Conservation (phyloP, 495 filamentous ascomycete genomes). For the Daldinia decipiens region DNA sequence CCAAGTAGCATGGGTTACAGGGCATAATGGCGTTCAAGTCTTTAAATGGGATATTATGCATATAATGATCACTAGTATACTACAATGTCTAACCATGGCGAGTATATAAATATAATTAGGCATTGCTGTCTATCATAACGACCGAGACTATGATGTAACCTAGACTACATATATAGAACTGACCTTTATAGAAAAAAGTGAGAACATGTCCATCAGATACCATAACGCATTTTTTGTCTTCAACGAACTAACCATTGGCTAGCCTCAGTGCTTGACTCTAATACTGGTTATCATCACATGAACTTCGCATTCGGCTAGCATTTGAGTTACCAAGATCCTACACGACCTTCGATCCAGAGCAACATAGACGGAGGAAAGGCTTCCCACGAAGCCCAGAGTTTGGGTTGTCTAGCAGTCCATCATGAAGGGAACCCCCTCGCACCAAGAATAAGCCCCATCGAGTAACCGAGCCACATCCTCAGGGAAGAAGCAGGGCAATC, state of each 20-base stretch:
- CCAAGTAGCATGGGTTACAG: constrained; percentile 33
- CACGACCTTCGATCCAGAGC: constrained; percentile 55
- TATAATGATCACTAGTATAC: constrained; percentile 23
- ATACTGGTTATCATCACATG: constrained; percentile 93
- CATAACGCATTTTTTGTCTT: constrained; percentile 78
- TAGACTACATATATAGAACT: neutral
- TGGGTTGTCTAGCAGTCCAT: constrained; percentile 31
- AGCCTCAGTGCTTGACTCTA: constrained; percentile 99
- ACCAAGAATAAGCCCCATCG: constrained; percentile 99
- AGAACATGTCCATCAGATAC: constrained; percentile 84
- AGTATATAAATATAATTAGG: constrained; percentile 25
- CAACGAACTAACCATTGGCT: constrained; percentile 64
- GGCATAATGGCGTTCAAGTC: constrained; percentile 32
- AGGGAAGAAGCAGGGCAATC: constrained; percentile 75
- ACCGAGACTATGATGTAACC: neutral
- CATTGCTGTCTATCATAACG: neutral
- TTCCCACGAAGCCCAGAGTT: constrained; percentile 62
- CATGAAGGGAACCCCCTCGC: constrained; percentile 75
- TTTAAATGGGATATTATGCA: constrained; percentile 23
- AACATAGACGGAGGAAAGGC: constrained; percentile 50
- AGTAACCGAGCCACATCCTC: constrained; percentile 80
- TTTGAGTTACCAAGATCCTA: constrained; percentile 67
- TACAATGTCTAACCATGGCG: constrained; percentile 5
- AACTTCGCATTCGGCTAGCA: constrained; percentile 59
- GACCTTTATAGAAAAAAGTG: constrained; percentile 1